Evolutionary conservation across 306 rosid species (phyloP).

Genomic region (Trifolium pratense): DNA sequence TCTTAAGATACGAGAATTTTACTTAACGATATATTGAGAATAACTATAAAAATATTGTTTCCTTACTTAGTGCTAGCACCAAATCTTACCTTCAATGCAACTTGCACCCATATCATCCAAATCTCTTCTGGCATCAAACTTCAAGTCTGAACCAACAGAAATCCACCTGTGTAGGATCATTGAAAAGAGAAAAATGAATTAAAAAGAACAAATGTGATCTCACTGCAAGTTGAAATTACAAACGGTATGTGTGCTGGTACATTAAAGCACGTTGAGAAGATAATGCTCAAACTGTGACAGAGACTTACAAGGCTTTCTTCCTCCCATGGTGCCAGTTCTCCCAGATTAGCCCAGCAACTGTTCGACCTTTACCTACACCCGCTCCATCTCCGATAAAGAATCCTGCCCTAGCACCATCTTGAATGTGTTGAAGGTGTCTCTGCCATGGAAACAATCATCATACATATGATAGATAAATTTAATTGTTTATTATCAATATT

Average conservation of each 20-base stretch:
- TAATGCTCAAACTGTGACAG: slow-evolving; percentile 33
- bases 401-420: slow-evolving; percentile 76
- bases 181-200: slow-evolving; percentile 39
- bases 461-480: slow-evolving; percentile 36
- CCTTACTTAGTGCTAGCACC: no score
- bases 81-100: slow-evolving; percentile 36
- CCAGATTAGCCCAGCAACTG: slow-evolving; percentile 91
- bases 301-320: slow-evolving; percentile 85
- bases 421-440: slow-evolving; percentile 89
- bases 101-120: slow-evolving; percentile 86
- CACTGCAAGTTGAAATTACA: slow-evolving; percentile 8
- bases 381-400: slow-evolving; percentile 98
- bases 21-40: no score
- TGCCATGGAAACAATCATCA: slow-evolving; percentile 60
- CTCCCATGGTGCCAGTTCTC: slow-evolving; percentile 89
- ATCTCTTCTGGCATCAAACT: slow-evolving; percentile 96
- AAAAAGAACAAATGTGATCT: slow-evolving; percentile 36
- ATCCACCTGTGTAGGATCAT: slow-evolving; percentile 80
- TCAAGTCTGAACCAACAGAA: slow-evolving; percentile 98
- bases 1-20: no score
- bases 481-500: slow-evolving; percentile 22
- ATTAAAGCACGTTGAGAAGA: neutral
- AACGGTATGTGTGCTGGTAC: neutral
- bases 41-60: no score
- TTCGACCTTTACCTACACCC: slow-evolving; percentile 98